A percentile compares a stretch with the other conserved stretches of the same genome.
Conservation (phyloP, 306 rosid genomes). For the Vicia villosa region DNA sequence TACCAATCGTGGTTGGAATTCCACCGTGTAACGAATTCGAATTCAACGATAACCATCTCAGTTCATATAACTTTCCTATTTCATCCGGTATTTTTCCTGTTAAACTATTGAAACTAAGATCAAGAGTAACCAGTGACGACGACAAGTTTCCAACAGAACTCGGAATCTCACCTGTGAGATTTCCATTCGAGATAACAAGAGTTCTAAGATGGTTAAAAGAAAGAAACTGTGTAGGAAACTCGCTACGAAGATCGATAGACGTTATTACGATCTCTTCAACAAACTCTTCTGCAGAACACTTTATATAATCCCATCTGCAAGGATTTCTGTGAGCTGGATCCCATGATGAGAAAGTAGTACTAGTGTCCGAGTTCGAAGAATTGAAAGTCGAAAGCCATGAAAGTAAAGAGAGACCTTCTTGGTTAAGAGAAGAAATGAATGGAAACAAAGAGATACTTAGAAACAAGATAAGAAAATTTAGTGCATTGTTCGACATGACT, state of each 20-base stretch:
- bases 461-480: slow-evolving; percentile 59
- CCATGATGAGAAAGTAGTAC: slow-evolving; percentile 81
- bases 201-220: slow-evolving; percentile 60
- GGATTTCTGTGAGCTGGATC: slow-evolving; percentile 64
- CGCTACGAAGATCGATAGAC: slow-evolving; percentile 58
- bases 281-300: slow-evolving; percentile 62
- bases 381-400: slow-evolving; percentile 90
- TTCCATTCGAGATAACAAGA: slow-evolving; percentile 72
- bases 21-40: slow-evolving; percentile 68
- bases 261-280: slow-evolving; percentile 67
- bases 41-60: slow-evolving; percentile 60
- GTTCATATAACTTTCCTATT: slow-evolving; percentile 58
- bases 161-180: slow-evolving; percentile 82
- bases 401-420: slow-evolving; percentile 81
- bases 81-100: slow-evolving; percentile 71
- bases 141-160: slow-evolving; percentile 70
- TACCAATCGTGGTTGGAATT: slow-evolving; percentile 75
- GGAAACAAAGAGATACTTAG: slow-evolving; percentile 63
- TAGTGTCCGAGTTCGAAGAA: slow-evolving; percentile 57
- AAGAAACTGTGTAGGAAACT: slow-evolving; percentile 70
- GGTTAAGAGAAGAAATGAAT: slow-evolving; percentile 68
- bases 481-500: slow-evolving; percentile 67
- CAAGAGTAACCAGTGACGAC: slow-evolving; percentile 62
- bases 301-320: slow-evolving; percentile 83
- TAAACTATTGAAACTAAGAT: slow-evolving; percentile 84